phyloP scores from a whole-genome alignment of 371 early-diverging fungal species.

The Saksenaea oblongispora region DNA sequence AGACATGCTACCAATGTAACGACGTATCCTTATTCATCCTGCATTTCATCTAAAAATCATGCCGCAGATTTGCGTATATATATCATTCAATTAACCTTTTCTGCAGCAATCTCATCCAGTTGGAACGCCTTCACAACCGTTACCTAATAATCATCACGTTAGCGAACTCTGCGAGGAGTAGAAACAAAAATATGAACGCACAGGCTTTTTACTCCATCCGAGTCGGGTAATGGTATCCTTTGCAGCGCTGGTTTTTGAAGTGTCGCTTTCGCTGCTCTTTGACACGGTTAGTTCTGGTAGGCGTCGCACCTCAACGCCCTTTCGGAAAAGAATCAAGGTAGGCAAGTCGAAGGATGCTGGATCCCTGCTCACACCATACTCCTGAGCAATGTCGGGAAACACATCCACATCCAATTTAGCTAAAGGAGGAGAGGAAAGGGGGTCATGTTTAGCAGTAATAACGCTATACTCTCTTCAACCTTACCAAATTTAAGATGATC shows the following conservation, averaged over 20 bases:
- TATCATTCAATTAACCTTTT: conserved; percentile 13
- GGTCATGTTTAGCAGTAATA: not conserved
- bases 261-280: not conserved
- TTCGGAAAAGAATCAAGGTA: conserved; percentile 43
- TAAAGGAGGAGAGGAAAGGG: conserved; percentile 7
- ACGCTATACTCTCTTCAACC: not conserved
- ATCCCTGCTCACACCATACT: conserved; percentile 47
- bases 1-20: no score
- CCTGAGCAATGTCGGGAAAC: conserved; percentile 41
- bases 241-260: conserved; percentile 27
- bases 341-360: conserved; percentile 55
- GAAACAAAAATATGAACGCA: conserved; percentile 9
- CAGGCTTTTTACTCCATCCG: conserved; percentile 51
- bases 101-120: conserved; percentile 30
- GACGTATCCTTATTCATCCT: no score
- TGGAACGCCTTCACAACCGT: conserved; percentile 44
- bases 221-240: conserved; percentile 52
- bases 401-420: conserved; percentile 50
- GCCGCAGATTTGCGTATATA: not conserved
- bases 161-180: not conserved
- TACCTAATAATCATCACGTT: conserved; percentile 20
- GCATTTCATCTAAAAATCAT: not conserved
- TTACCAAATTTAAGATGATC: conserved; percentile 47
- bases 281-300: conserved; percentile 39
- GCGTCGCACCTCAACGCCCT: conserved; percentile 42